Evolutionary conservation across 495 filamentous ascomycete genomes (phyloP).

Genomic region (Penicillium bovifimosum): DNA sequence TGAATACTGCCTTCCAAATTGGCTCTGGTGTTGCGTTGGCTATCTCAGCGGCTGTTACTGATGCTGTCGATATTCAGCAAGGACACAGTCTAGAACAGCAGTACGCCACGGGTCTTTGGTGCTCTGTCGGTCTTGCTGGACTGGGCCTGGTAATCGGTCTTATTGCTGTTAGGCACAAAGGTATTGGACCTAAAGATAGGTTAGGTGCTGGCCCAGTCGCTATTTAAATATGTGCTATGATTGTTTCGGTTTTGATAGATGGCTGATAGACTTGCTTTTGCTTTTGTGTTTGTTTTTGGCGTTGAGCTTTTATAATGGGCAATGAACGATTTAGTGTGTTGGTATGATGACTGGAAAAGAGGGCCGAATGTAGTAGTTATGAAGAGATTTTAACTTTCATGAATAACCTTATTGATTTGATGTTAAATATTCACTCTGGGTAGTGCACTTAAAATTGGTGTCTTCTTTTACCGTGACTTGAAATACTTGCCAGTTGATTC

Average conservation of each 20-base stretch:
- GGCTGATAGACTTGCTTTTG: neutral
- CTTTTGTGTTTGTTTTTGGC: neutral
- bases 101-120: conserved; percentile 35
- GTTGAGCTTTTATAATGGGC: too few species aligned
- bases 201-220: conserved; percentile 18
- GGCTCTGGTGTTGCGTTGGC: conserved; percentile 34
- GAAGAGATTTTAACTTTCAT: too few species aligned
- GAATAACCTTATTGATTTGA: too few species aligned
- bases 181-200: conserved; percentile 29
- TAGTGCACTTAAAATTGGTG: too few species aligned
- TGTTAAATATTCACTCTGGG: too few species aligned
- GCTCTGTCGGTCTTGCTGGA: conserved; percentile 29
- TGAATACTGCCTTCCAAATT: conserved; percentile 38
- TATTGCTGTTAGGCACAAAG: conserved; percentile 24
- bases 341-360: neutral
- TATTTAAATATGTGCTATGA: conserved; percentile 12
- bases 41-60: conserved; percentile 33
- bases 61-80: conserved; percentile 30
- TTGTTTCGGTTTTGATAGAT: neutral
- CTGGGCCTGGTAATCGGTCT: conserved; percentile 28
- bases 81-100: conserved; percentile 28
- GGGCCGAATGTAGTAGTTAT: too few species aligned
- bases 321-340: neutral
- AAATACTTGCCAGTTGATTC: too few species aligned
- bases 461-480: too few species aligned